phyloP scores from a whole-genome alignment of 2,329 filamentous ascomycete species.

The Fusarium sterilihyphosum region DNA sequence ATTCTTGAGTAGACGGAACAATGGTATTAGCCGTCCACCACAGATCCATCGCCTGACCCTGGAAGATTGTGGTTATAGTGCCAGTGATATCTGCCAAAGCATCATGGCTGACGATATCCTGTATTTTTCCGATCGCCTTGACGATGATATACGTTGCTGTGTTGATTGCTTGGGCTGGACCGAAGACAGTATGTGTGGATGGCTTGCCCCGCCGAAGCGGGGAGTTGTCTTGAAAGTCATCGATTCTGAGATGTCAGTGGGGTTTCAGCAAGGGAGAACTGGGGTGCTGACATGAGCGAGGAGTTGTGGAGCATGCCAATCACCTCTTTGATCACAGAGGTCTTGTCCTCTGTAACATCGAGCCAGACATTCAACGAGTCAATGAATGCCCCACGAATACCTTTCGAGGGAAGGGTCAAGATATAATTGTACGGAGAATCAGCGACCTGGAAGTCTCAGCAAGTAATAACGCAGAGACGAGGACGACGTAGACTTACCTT shows the following conservation, averaged over 20 bases:
- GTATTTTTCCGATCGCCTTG: not conserved
- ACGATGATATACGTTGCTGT: not conserved
- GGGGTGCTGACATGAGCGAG: not conserved
- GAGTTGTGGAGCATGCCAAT: not conserved
- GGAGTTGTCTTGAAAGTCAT: constrained; percentile 10
- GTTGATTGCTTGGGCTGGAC: constrained; percentile 7
- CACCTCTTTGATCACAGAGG: not conserved
- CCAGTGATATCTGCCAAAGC: not conserved
- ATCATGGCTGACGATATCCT: not conserved
- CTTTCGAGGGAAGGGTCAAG: not conserved
- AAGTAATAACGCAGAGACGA: accelerated
- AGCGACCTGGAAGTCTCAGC: not conserved
- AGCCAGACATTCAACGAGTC: constrained; percentile 9
- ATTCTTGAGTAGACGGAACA: not conserved
- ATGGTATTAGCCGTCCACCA: not conserved
- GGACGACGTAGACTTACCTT: accelerated
- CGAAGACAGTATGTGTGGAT: constrained; percentile 1
- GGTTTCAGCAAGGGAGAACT: accelerated
- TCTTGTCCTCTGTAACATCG: not conserved
- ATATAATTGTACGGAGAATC: not conserved
- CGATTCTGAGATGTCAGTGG: not conserved
- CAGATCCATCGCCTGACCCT: constrained; percentile 5
- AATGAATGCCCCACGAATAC: not conserved
- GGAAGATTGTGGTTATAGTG: not conserved
- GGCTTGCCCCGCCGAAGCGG: constrained; percentile 6